phyloP scores from a whole-genome alignment of 179 eudicot genomes.

The Gypsophila paniculata region DNA sequence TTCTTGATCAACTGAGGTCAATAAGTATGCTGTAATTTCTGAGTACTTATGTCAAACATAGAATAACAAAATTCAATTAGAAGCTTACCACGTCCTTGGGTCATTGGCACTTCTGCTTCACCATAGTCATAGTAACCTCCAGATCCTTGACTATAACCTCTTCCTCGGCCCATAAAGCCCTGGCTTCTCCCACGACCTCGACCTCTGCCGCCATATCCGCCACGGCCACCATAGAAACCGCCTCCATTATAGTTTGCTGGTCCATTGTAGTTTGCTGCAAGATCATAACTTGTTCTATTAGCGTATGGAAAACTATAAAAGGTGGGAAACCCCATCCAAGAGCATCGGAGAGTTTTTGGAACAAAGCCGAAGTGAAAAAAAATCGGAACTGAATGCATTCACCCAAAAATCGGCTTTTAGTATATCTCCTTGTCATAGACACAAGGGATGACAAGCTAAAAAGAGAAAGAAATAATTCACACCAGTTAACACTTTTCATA shows the following conservation, averaged over 20 bases:
- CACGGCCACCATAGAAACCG: constrained; percentile 36
- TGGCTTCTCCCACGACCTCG: constrained; percentile 47
- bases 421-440: not conserved
- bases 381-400: too few relatives aligned
- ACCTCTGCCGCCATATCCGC: constrained; percentile 46
- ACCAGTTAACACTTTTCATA: not conserved
- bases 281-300: not conserved
- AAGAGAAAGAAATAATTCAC: not conserved
- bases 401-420: not conserved
- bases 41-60: not conserved
- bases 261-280: constrained; percentile 25
- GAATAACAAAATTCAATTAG: not conserved
- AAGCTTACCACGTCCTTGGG: constrained; percentile 50
- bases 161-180: constrained; percentile 43
- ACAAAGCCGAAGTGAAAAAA: too few relatives aligned
- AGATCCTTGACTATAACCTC: constrained; percentile 40
- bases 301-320: not conserved
- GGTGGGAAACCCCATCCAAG: not conserved
- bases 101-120: constrained; percentile 28
- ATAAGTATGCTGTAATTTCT: too few relatives aligned
- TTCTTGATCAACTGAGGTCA: not conserved
- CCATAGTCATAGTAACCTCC: constrained; percentile 44
- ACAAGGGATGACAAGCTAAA: not conserved
- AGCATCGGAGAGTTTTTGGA: not conserved
- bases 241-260: constrained; percentile 31